phyloP scores from a whole-genome alignment of 2,329 filamentous ascomycete genomes.

The Diaporthe aspalathi region DNA sequence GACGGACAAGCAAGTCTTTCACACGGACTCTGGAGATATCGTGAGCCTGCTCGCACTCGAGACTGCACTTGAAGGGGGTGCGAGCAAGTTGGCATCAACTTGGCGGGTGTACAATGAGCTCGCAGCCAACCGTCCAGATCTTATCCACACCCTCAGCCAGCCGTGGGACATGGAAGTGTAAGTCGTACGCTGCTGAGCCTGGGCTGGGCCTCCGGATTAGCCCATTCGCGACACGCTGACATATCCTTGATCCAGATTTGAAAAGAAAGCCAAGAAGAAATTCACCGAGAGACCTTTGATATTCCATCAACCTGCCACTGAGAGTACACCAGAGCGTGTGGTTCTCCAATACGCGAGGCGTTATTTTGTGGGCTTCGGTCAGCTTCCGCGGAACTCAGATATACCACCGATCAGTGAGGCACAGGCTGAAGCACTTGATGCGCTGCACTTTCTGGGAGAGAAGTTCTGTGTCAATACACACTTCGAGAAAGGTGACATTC shows the following conservation, averaged over 20 bases:
- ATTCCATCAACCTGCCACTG: constrained; percentile 64
- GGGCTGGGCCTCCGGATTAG: neutral
- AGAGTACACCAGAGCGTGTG: constrained; percentile 60
- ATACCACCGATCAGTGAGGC: constrained; percentile 68
- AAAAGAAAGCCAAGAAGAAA: constrained; percentile 54
- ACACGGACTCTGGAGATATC: constrained; percentile 70
- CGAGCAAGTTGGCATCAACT: constrained; percentile 68
- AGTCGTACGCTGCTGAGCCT: constrained; percentile 50
- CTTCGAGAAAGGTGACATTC: constrained; percentile 64
- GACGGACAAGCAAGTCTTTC: constrained; percentile 71
- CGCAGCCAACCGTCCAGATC: constrained; percentile 66
- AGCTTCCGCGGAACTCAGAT: constrained; percentile 61
- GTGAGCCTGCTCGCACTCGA: constrained; percentile 67
- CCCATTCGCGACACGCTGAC: constrained; percentile 54
- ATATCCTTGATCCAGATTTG: constrained; percentile 56
- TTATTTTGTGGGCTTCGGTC: constrained; percentile 67
- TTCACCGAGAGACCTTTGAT: constrained; percentile 64
- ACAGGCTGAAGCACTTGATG: constrained; percentile 64
- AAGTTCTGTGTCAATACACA: constrained; percentile 57
- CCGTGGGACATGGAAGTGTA: constrained; percentile 63
- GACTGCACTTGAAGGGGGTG: constrained; percentile 65
- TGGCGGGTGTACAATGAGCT: constrained; percentile 73
- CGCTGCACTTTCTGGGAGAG: constrained; percentile 61
- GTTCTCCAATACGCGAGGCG: constrained; percentile 71
- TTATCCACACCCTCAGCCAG: constrained; percentile 66